phyloP scores from a whole-genome alignment of 805 yeast species.

The Maudiozyma bulderi region DNA sequence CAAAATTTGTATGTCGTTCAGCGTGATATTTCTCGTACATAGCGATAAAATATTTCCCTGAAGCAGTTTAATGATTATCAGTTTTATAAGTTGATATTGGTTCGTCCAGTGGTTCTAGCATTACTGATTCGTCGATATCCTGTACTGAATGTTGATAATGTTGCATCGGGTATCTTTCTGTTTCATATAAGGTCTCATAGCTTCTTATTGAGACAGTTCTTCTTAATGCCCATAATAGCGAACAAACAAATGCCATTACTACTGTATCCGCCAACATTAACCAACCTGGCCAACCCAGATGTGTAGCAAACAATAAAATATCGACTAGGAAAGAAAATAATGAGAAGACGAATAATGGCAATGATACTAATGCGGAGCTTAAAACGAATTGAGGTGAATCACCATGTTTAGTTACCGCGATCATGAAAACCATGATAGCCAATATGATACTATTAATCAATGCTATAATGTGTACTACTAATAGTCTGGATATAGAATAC shows the following conservation, averaged over 20 bases:
- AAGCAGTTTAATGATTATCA: background rate
- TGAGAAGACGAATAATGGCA: slow-evolving; percentile 60
- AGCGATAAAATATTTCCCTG: background rate
- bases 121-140: background rate
- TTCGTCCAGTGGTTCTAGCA: background rate
- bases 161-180: slow-evolving; percentile 9
- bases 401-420: slow-evolving; percentile 32
- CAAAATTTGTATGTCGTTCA: no score
- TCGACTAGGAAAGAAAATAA: slow-evolving; percentile 75
- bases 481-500: slow-evolving; percentile 46
- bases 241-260: slow-evolving; percentile 51
- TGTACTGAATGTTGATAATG: background rate
- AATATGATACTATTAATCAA: slow-evolving; percentile 44
- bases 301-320: slow-evolving; percentile 65
- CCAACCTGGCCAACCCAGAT: slow-evolving; percentile 82
- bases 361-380: slow-evolving; percentile 45
- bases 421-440: slow-evolving; percentile 31
- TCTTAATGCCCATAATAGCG: slow-evolving; percentile 62
- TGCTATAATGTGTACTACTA: slow-evolving; percentile 61
- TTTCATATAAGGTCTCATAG: slow-evolving; percentile 10
- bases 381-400: slow-evolving; percentile 37
- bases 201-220: slow-evolving; percentile 41
- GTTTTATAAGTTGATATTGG: background rate
- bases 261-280: slow-evolving; percentile 60
- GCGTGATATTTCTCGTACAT: background rate